Base-by-base conservation (phyloP, 139 green algal genomes). In the Spirogloea muscicola region DNA sequence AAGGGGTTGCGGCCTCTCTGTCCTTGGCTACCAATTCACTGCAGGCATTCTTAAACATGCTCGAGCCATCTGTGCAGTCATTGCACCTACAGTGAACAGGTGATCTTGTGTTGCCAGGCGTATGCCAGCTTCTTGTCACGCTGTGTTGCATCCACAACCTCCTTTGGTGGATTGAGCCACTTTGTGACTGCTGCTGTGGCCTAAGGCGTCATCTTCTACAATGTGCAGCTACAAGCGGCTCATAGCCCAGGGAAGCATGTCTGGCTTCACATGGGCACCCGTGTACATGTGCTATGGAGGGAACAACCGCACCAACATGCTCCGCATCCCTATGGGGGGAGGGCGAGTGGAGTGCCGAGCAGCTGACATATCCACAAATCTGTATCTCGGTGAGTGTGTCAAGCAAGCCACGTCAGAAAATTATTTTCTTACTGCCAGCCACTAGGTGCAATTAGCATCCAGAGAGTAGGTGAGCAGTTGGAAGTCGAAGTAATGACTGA, bases 311-410 rank as follows among this genome's bases (percentile, higher is more conserved):
- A 62, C 52, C 6, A 62, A 62, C 9, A 62, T 62, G 52, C 6
- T 62, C 6, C 6, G 52, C 18, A 62, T 62, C 40, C 52, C 52
- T 7, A 31, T 62, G 5, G 52, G 52, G 37, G 52, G 52, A 21
- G 52, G 52, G 9, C 6, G 52, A 7, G 52, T 62, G 52, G 52
- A 62, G 40, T 62, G 52, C 40, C 52, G 52, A 6, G 52, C 9
- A 9, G 52, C 52, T 43, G 52, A 62, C 7, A 62, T 62, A 43
- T 5, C 52, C 7, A 62, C 52, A 9, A 62, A 62, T 62, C 52
- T 62, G 6, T 62, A 62, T 7, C 52, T 62, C 18, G 52, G 52
- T 62, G 52, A 62, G 52, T n/a, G n/a, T n/a, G n/a, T n/a, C n/a
- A n/a, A n/a, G n/a, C n/a, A n/a, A n/a, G n/a, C n/a, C n/a, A n/a